Percentiles rank a stretch among this genome's conserved stretches.
phyloP scores from a whole-genome alignment of 2,329 filamentous ascomycete genomes.

The Pseudopithomyces maydicus region DNA sequence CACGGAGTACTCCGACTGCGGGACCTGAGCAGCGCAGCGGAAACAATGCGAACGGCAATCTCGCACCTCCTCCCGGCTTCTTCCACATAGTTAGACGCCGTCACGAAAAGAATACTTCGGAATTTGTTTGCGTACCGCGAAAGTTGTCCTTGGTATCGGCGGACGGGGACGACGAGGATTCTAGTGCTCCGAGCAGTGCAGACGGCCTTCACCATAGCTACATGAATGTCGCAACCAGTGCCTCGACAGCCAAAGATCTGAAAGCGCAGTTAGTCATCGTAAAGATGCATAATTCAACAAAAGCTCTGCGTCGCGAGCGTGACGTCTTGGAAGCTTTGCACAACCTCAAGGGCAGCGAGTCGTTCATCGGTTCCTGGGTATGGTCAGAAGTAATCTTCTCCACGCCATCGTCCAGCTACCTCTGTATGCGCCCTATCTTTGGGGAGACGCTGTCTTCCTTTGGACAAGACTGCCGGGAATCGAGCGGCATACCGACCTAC shows the following conservation, averaged over 20 bases:
- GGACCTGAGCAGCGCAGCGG: neutral
- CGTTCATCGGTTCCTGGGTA: conserved; percentile 1
- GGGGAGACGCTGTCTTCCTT: conserved; percentile 14
- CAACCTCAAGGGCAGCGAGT: neutral
- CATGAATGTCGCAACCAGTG: neutral
- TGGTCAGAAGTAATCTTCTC: conserved; percentile 2
- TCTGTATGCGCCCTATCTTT: conserved; percentile 15
- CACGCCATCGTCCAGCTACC: conserved; percentile 3
- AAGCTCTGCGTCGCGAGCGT: neutral
- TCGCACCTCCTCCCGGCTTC: neutral
- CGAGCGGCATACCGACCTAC: conserved; percentile 9
- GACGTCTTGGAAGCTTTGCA: neutral
- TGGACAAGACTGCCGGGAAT: neutral
- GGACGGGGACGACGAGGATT: neutral
- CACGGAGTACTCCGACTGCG: neutral
- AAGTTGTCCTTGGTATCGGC: neutral
- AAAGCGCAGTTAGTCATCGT: conserved; percentile 6
- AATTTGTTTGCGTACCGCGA: neutral
- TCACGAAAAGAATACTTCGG: neutral
- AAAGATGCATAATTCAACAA: neutral
- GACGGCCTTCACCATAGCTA: neutral
- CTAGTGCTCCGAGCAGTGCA: neutral
- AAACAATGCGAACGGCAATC: neutral
- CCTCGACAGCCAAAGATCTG: neutral
- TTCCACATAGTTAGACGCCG: neutral